A percentile compares a stretch with the other conserved stretches of the same genome.
Evolutionary conservation across 192 early-diverging fungal genomes (phyloP).

Genomic region (Rhizophagus clarus): DNA sequence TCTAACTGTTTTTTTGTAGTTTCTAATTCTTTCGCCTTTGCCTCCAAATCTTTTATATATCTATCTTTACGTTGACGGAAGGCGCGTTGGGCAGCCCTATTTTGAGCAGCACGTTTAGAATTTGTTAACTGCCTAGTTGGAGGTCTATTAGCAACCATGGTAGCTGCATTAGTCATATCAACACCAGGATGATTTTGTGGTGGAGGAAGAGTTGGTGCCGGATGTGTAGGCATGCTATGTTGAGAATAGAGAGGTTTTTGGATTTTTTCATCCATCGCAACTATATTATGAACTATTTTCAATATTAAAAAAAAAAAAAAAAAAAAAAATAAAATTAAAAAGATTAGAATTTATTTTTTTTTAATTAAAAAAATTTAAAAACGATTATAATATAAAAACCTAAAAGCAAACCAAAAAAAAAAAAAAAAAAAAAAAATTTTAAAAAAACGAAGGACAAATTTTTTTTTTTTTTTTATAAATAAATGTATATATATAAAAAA

Average conservation of each 20-base stretch:
- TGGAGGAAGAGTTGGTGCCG: neutral
- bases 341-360: too few species aligned
- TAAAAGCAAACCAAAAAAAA: too few species aligned
- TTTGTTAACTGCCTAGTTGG: neutral
- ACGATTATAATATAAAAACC: too few species aligned
- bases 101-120: constrained; percentile 84
- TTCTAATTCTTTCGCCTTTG: constrained; percentile 63
- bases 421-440: too few species aligned
- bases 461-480: too few species aligned
- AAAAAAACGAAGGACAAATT: too few species aligned
- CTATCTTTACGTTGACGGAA: constrained; percentile 86
- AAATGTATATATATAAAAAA: too few species aligned
- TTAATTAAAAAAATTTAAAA: too few species aligned
- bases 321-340: too few species aligned
- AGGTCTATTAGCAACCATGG: neutral
- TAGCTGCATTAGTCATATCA: neutral
- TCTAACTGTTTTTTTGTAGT: neutral
- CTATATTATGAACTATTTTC: neutral
- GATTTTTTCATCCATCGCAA: neutral
- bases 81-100: constrained; percentile 87
- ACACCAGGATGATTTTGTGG: neutral
- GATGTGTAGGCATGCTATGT: neutral
- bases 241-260: neutral
- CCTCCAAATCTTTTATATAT: constrained; percentile 81
- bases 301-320: neutral